phyloP scores from a whole-genome alignment of 331 rosid species.

The Spiraea crenata region DNA sequence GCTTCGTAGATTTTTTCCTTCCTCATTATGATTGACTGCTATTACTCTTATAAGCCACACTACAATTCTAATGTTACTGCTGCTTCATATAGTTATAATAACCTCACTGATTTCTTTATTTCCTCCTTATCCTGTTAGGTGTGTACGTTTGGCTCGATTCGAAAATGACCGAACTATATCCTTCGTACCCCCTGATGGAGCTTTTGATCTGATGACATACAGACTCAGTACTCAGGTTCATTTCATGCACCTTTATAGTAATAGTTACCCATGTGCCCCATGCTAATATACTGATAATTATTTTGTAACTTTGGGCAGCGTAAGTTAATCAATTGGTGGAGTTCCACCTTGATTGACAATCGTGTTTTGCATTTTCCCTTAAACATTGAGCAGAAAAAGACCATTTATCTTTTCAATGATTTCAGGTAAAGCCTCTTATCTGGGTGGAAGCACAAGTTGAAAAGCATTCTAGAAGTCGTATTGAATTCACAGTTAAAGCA shows the following conservation, averaged over 20 bases:
- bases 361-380: not conserved
- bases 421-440: conserved; percentile 38
- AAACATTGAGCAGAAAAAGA: not conserved
- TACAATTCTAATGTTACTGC: not conserved
- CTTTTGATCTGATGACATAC: conserved; percentile 42
- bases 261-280: not conserved
- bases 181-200: conserved; percentile 43
- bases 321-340: not conserved
- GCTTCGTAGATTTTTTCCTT: not conserved
- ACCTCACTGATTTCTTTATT: not conserved
- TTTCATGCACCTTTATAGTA: not conserved
- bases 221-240: conserved; percentile 43
- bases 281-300: not conserved
- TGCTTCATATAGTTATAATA: not conserved
- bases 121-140: conserved; percentile 25
- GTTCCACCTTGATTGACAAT: no score
- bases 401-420: not conserved
- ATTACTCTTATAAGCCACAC: not conserved
- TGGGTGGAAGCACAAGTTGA: conserved; percentile 50
- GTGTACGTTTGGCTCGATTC: conserved; percentile 42
- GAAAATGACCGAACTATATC: conserved; percentile 46
- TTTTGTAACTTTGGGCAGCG: not conserved
- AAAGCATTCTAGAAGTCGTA: conserved; percentile 42
- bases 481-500: conserved; percentile 37
- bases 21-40: not conserved